Evolutionary conservation across 805 yeast species (phyloP), one percentile per base, ranked within the genome.

Genomic region (Suhomyces xylopsoci): DNA sequence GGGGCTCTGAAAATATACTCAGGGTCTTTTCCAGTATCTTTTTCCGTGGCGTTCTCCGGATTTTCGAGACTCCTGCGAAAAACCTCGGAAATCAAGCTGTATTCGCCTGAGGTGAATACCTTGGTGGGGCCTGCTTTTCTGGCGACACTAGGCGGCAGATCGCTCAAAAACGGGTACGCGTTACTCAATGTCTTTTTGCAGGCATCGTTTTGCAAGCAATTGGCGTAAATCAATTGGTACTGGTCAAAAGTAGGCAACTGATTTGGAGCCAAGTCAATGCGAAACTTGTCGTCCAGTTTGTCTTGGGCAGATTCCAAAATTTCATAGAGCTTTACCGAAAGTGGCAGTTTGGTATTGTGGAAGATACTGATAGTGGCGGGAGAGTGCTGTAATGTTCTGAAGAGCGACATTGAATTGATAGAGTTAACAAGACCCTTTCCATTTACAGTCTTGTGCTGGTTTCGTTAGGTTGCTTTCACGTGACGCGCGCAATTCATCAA

Each of bases 231-330:
- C 36, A 56, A 53, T 30, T 58, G 58, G 58, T 69, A 75, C 58
- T 74, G 79, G 59, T 71, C 77, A 53, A 63, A 74, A 3, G 79
- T 75, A 32, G 79, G 79, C 67, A 75, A 69, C 41, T 67, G 65
- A 52, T 72, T 65, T 22, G 68, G 66, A 70, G 67, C 62, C 58
- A 73, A 61, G 55, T 75, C 78, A 50, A 75, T 55, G 45, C 65
- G 65, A 50, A 75, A 73, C 40, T 65, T 64, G 7, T 61, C 63
- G 56, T 72, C 70, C 52, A 72, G 55, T 40, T 64, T 62, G 47
- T 32, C 52, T 53, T 64, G 61, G 0, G 78, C 74, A 53, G 62
- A 61, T 46, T 66, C 66, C 53, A 75, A 65, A 5, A 59, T 50
- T 36, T 67, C 61, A 56, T 67, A 70, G 24, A 75, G 62, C 25